A percentile compares a stretch with the other conserved stretches of the same genome.
Evolutionary conservation across 257 asterid genomes (phyloP).

Genomic region (Solanum arcanum): DNA sequence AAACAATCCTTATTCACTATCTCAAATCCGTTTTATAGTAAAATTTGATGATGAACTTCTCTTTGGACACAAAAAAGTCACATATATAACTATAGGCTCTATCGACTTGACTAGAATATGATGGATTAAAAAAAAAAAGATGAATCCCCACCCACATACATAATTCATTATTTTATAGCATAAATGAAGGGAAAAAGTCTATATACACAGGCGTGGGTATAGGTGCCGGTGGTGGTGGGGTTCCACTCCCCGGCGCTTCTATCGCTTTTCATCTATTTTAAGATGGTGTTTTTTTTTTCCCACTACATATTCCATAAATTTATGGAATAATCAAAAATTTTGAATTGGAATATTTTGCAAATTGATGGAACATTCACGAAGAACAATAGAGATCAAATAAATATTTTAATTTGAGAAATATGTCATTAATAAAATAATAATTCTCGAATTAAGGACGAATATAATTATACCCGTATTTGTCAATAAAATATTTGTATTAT

Average conservation of each 20-base stretch:
- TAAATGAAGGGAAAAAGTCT: not conserved
- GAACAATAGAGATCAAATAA: no score
- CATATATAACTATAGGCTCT: not conserved
- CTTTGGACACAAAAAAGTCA: not conserved
- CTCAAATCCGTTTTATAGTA: no score
- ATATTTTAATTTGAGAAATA: no score
- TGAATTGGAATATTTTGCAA: not conserved
- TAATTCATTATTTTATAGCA: not conserved
- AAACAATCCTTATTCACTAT: no score
- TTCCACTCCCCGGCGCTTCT: slow-evolving; percentile 12
- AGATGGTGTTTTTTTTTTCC: not conserved
- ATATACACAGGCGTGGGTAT: not conserved
- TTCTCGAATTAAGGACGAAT: not conserved
- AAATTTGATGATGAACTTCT: not conserved
- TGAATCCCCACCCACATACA: not conserved
- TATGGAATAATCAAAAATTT: not conserved
- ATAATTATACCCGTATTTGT: no score
- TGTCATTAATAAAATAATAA: no score
- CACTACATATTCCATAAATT: no score
- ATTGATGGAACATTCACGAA: no score
- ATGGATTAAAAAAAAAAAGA: not conserved
- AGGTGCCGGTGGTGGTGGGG: slow-evolving; percentile 16
- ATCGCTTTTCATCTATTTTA: not conserved
- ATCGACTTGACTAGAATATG: not conserved
- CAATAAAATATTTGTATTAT: no score